Percentiles rank a stretch among this genome's conserved stretches.
phyloP scores from a whole-genome alignment of 2,329 filamentous ascomycete species.

The Stagonosporopsis chrysanthemi region DNA sequence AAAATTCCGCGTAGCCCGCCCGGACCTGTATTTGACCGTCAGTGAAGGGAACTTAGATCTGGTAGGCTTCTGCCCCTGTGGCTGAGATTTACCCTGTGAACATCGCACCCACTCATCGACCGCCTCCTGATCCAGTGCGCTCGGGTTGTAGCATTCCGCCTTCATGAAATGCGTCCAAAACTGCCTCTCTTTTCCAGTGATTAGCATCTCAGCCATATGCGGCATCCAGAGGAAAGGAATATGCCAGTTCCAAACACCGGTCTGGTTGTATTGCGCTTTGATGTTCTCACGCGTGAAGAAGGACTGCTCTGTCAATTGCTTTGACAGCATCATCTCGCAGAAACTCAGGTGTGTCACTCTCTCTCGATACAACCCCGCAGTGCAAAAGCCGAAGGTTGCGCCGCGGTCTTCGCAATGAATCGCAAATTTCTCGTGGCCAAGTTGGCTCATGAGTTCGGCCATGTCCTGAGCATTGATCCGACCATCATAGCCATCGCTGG shows the following conservation, averaged over 20 bases:
- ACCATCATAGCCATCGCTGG: slow-evolving; percentile 48
- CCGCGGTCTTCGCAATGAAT: slow-evolving; percentile 64
- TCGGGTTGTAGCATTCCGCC: slow-evolving; percentile 51
- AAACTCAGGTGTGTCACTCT: slow-evolving; percentile 29
- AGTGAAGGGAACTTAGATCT: not conserved
- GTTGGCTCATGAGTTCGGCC: slow-evolving; percentile 40
- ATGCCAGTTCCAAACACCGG: slow-evolving; percentile 34
- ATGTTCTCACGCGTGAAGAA: slow-evolving; percentile 35
- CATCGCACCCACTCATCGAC: slow-evolving; percentile 31
- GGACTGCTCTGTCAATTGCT: slow-evolving; percentile 24
- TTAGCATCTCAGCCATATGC: slow-evolving; percentile 51
- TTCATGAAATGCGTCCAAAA: slow-evolving; percentile 53
- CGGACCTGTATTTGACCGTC: not conserved
- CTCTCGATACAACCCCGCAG: slow-evolving; percentile 26
- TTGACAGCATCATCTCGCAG: slow-evolving; percentile 32
- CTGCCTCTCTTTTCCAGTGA: slow-evolving; percentile 48
- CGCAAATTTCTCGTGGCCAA: slow-evolving; percentile 77
- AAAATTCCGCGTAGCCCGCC: slow-evolving; percentile 29
- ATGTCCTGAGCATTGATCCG: slow-evolving; percentile 48
- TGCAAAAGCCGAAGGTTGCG: slow-evolving; percentile 30
- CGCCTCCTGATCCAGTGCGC: slow-evolving; percentile 40
- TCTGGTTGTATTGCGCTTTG: slow-evolving; percentile 30
- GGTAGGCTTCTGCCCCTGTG: no score
- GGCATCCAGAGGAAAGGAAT: slow-evolving; percentile 46
- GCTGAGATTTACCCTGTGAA: slow-evolving; percentile 17